Evolutionary conservation across 176 grass and related monocot species (phyloP), one percentile per base, ranked within the genome.

Genomic region (Phyllostachys edulis): DNA sequence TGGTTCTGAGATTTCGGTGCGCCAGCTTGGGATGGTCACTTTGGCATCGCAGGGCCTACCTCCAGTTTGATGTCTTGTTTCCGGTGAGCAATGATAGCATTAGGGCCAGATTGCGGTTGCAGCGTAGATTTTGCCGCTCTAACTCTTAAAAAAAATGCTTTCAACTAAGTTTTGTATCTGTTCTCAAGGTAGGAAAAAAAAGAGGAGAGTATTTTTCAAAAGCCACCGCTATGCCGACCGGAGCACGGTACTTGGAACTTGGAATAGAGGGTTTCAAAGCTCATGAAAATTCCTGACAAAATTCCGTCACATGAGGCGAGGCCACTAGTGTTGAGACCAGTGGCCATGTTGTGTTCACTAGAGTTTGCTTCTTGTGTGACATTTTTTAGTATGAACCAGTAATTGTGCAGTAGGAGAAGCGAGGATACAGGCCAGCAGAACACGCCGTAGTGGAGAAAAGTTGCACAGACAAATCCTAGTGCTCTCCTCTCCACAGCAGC

Each of bases 401-500:
- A 26, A 4, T 5, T 10, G 21, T 26, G 11, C n/a, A 61, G 10
- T 11, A 49, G 0, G 32, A n/a, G 16, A 26, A 51, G 42, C 18
- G 1, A 15, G 11, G 51, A 44, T 10, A 13, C 8, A 51, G 26
- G 15, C 3, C 9, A 24, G 40, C 40, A 52, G 38, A 39, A 75
- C 71, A 75, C 21, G n/a, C 71, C 34, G 11, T 40, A n/a, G 15
- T 27, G 82, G 32, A 13, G 16, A 14, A 52, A 16, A n/a, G 54
- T 3, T 20, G 54, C 36, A 42, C 9, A 40, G 61, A 56, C 45
- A 84, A 42, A 76, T 32, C 26, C 32, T 75, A 76, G 60, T 75
- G 71, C 41, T 75, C 8, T 76, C 71, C 67, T 82, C 71, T 61
- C 71, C 71, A 21, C 44, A 18, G 46, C 32, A 42, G 61, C 50